phyloP scores from a whole-genome alignment of 2,329 filamentous ascomycete species.

The Arthrinium phaeospermum region DNA sequence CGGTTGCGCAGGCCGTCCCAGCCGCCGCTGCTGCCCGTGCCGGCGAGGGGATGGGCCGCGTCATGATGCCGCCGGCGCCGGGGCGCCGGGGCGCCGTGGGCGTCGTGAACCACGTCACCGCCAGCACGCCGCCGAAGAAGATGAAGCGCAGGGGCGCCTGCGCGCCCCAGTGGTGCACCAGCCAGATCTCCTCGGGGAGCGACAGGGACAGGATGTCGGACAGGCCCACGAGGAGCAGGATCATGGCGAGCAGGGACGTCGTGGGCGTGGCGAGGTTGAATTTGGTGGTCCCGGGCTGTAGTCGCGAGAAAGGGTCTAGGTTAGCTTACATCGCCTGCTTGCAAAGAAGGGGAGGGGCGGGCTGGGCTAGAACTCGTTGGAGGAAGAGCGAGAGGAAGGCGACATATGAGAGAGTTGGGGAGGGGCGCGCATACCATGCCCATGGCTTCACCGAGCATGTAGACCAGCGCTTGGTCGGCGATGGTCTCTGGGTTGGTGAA shows the following conservation, averaged over 20 bases:
- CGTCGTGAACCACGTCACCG: conserved; percentile 54
- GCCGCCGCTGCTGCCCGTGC: conserved; percentile 46
- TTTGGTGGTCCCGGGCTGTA: conserved; percentile 66
- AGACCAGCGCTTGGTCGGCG: conserved; percentile 80
- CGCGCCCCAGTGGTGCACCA: conserved; percentile 68
- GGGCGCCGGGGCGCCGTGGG: conserved; percentile 42
- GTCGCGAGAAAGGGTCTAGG: conserved; percentile 10
- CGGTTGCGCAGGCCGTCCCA: conserved; percentile 80
- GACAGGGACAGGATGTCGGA: conserved; percentile 70
- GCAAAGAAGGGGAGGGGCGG: neutral
- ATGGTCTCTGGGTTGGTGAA: conserved; percentile 74
- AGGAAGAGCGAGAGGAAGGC: neutral
- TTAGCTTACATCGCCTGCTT: conserved; percentile 20
- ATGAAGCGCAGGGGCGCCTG: conserved; percentile 63
- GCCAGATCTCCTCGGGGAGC: conserved; percentile 69
- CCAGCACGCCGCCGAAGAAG: conserved; percentile 59
- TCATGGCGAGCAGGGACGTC: conserved; percentile 73
- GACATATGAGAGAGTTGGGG: neutral
- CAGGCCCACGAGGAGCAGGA: conserved; percentile 66
- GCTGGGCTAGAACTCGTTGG: too few species aligned
- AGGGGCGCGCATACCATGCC: conserved; percentile 65
- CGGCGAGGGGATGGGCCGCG: conserved; percentile 44
- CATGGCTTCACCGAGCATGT: conserved; percentile 82
- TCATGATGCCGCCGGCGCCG: conserved; percentile 41
- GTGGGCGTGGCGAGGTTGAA: conserved; percentile 74